These are phyloP conservation scores for Verticillium nubilum DNA, from an alignment of 2,329 filamentous ascomycete genomes.

Conservation along the genomic window DNA sequence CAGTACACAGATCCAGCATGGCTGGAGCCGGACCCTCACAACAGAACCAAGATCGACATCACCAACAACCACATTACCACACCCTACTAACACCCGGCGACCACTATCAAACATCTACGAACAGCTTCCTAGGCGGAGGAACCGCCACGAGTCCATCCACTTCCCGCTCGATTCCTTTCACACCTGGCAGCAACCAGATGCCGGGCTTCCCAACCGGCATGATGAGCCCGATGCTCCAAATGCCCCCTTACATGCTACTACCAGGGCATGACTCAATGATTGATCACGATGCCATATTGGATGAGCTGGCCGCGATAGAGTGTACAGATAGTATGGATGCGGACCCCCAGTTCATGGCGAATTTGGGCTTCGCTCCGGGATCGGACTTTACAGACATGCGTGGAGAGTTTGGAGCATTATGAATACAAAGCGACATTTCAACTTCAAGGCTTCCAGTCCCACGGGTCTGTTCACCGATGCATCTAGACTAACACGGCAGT, in stretches of 20 bases:
- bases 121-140: background rate
- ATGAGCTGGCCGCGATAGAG: conserved; percentile 46
- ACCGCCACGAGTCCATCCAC: conserved; percentile 11
- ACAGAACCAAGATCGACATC: background rate
- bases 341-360: conserved; percentile 61
- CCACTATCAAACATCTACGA: background rate
- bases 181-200: conserved; percentile 4
- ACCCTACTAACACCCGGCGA: background rate
- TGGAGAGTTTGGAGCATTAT: conserved; percentile 28
- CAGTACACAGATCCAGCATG: background rate
- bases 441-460: background rate
- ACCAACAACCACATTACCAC: background rate
- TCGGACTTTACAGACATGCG: conserved; percentile 51
- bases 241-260: background rate
- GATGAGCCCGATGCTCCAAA: conserved; percentile 2
- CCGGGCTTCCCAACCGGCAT: background rate
- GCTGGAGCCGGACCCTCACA: background rate
- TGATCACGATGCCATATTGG: conserved; percentile 47
- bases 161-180: conserved; percentile 10
- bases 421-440: background rate
- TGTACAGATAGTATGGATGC: conserved; percentile 43
- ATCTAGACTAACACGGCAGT: background rate
- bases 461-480: background rate
- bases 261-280: conserved; percentile 13
- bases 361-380: conserved; percentile 59